Evolutionary conservation across 2,329 filamentous ascomycete species (phyloP).

Genomic region (Cadophora luteo-olivacea): DNA sequence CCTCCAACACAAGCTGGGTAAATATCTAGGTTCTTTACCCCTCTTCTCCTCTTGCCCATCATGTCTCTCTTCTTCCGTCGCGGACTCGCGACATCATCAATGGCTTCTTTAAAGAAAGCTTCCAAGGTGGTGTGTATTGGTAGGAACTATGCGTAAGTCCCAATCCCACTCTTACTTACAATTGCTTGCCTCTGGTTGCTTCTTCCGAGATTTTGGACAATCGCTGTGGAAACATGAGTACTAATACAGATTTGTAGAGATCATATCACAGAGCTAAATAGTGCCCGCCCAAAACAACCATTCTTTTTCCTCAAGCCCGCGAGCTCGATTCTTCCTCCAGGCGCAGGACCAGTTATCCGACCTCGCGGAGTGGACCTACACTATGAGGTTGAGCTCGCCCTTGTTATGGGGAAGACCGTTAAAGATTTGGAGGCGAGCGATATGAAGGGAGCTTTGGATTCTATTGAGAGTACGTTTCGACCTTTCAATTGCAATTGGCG

Average conservation of each 20-base stretch:
- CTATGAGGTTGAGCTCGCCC: constrained; percentile 92
- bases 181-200: not conserved
- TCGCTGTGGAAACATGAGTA: not conserved
- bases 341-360: constrained; percentile 78
- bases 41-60: constrained; percentile 21
- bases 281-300: constrained; percentile 85
- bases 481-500: not conserved
- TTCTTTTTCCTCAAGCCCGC: constrained; percentile 99
- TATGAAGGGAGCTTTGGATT: constrained; percentile 76
- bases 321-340: constrained; percentile 81
- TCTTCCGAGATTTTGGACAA: constrained; percentile 17
- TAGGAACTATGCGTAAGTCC: constrained; percentile 88
- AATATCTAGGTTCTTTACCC: not conserved
- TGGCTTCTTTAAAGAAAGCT: constrained; percentile 58
- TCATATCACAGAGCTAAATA: constrained; percentile 92
- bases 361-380: constrained; percentile 86
- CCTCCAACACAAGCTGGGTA: constrained; percentile 15
- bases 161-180: constrained; percentile 14
- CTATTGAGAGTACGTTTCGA: constrained; percentile 70
- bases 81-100: constrained; percentile 41
- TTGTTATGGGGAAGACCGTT: constrained; percentile 84
- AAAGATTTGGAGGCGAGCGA: constrained; percentile 79
- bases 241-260: constrained; percentile 61
- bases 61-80: constrained; percentile 44
- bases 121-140: constrained; percentile 80